These are phyloP conservation scores for Naganishia liquefaciens DNA, from an alignment of 1,284 basidiomycete genomes.

Conservation along the genomic window DNA sequence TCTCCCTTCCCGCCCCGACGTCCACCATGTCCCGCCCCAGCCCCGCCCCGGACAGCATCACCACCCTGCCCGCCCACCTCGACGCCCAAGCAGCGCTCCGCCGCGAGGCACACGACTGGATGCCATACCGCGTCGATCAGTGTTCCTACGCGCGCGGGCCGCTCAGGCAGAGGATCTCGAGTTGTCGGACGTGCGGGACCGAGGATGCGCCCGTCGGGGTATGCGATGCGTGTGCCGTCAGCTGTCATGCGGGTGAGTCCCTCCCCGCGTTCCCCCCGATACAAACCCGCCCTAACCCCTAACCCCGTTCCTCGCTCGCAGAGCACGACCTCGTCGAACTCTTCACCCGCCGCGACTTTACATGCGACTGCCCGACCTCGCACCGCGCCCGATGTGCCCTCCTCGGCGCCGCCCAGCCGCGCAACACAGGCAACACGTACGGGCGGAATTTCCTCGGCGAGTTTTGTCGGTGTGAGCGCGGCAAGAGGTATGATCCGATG, in stretches of 20 bases:
- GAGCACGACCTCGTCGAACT: constrained; percentile 53
- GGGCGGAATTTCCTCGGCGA: constrained; percentile 46
- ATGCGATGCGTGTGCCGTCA: constrained; percentile 53
- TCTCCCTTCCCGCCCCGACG: constrained; percentile 31
- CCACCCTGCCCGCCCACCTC: constrained; percentile 46
- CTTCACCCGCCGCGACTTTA: constrained; percentile 48
- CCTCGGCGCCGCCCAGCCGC: constrained; percentile 9
- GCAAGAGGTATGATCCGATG: constrained; percentile 50
- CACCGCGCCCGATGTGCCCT: not conserved
- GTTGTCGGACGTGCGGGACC: constrained; percentile 45
- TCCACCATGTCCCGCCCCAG: constrained; percentile 33
- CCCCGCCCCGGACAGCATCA: constrained; percentile 43
- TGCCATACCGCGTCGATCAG: constrained; percentile 51
- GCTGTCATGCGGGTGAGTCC: constrained; percentile 50
- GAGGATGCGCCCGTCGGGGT: constrained; percentile 46
- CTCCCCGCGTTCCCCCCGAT: too few relatives aligned
- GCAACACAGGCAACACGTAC: constrained; percentile 47
- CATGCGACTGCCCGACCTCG: constrained; percentile 52
- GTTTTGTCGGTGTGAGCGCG: constrained; percentile 50
- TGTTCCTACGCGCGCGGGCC: constrained; percentile 48
- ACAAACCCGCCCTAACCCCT: too few relatives aligned
- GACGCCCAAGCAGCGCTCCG: constrained; percentile 45
- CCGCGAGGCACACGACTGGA: constrained; percentile 47
- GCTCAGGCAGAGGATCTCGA: constrained; percentile 50
- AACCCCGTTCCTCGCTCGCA: too few relatives aligned